These are phyloP conservation scores for Copromyces sp. DNA, from an alignment of 495 filamentous ascomycete genomes.

Conservation along the genomic window DNA sequence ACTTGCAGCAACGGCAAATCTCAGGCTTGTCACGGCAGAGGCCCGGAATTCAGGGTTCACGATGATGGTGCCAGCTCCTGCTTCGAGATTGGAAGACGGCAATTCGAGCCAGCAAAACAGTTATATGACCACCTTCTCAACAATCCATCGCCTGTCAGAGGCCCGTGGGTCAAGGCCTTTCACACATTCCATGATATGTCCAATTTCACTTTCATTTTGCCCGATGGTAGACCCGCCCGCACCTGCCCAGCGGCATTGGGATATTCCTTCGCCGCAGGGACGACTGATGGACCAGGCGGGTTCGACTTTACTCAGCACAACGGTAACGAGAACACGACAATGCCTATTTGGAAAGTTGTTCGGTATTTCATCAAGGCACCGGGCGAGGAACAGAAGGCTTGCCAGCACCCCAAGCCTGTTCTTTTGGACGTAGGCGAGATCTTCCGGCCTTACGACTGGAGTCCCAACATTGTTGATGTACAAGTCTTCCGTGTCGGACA, in stretches of 20 bases:
- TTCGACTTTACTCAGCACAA: constrained; percentile 93
- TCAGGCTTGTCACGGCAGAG: constrained; percentile 73
- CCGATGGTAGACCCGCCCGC: constrained; percentile 58
- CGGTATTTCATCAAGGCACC: constrained; percentile 63
- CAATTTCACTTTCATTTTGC: constrained; percentile 58
- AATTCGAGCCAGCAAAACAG: constrained; percentile 57
- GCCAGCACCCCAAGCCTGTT: constrained; percentile 79
- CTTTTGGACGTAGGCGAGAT: constrained; percentile 83
- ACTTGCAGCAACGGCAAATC: constrained; percentile 64
- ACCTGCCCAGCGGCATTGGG: constrained; percentile 92
- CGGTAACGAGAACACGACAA: constrained; percentile 60
- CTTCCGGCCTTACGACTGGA: constrained; percentile 73
- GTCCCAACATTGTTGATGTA: constrained; percentile 87
- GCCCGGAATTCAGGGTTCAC: constrained; percentile 62
- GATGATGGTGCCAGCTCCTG: constrained; percentile 70
- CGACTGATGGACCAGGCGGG: constrained; percentile 82
- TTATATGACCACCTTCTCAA: constrained; percentile 49
- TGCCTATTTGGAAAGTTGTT: constrained; percentile 75
- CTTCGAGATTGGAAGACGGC: constrained; percentile 66
- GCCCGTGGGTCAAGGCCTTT: constrained; percentile 57
- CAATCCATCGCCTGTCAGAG: constrained; percentile 40
- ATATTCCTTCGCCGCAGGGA: constrained; percentile 90
- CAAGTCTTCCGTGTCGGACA: constrained; percentile 84
- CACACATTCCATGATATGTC: constrained; percentile 71
- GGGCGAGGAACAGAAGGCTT: constrained; percentile 57